These are phyloP conservation scores for Suillus brevipes DNA, from an alignment of 768 basidiomycete species.

Conservation along the genomic window DNA sequence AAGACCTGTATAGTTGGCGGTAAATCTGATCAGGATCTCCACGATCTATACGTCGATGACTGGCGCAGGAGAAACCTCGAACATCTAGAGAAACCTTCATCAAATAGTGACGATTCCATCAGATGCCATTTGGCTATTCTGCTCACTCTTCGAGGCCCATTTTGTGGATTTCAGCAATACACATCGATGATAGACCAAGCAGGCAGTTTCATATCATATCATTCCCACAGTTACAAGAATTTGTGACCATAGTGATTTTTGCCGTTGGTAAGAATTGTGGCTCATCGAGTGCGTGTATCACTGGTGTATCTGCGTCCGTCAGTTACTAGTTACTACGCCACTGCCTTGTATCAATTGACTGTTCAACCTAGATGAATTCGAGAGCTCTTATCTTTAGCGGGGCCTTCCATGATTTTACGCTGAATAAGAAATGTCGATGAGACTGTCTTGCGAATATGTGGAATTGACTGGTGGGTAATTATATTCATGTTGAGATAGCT, in stretches of 20 bases:
- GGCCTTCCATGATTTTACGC: background rate
- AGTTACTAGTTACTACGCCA: background rate
- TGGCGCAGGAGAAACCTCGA: slow-evolving; percentile 12
- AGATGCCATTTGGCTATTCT: slow-evolving; percentile 15
- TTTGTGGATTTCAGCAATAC: background rate
- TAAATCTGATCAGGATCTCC: background rate
- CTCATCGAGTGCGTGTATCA: background rate
- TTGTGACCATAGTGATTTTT: slow-evolving; percentile 30
- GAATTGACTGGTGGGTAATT: background rate
- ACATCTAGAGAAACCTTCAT: slow-evolving; percentile 9
- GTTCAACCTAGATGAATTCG: background rate
- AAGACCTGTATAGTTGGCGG: slow-evolving; percentile 21
- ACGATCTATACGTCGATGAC: background rate
- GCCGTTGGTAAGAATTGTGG: background rate
- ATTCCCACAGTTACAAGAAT: slow-evolving; percentile 24
- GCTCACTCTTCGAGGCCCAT: slow-evolving; percentile 10
- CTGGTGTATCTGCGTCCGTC: background rate
- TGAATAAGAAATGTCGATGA: background rate
- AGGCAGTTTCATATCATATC: slow-evolving; percentile 10
- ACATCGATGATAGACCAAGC: background rate
- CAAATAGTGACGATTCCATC: slow-evolving; percentile 18
- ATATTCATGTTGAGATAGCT: background rate
- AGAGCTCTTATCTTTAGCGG: background rate
- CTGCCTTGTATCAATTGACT: background rate
- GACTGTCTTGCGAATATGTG: background rate